Conservation (phyloP, 2,329 filamentous ascomycete genomes). For the Curvularia verruculosa region DNA sequence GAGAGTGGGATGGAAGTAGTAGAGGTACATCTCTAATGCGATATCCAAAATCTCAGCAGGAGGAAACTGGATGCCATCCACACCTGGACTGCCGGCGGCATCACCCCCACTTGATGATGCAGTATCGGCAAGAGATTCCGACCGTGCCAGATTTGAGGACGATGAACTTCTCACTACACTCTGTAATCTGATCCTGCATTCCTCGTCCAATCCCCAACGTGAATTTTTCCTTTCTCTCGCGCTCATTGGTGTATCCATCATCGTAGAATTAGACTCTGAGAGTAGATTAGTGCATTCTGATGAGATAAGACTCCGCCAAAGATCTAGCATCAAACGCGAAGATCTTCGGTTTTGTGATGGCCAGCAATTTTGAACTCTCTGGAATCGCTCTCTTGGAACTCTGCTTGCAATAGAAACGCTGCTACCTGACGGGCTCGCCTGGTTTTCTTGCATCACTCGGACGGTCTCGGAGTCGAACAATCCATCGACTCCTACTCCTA, state of each 20-base stretch:
- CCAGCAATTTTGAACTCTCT: constrained; percentile 49
- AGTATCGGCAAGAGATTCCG: constrained; percentile 40
- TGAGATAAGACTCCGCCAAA: constrained; percentile 44
- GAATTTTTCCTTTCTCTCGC: constrained; percentile 42
- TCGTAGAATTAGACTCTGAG: constrained; percentile 36
- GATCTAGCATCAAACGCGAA: constrained; percentile 41
- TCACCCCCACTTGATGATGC: constrained; percentile 43
- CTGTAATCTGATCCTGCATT: constrained; percentile 51
- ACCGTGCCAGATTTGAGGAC: constrained; percentile 25
- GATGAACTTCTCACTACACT: constrained; percentile 35
- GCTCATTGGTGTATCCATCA: constrained; percentile 32
- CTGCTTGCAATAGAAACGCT: constrained; percentile 47
- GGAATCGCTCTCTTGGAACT: constrained; percentile 49
- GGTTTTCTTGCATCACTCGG: constrained; percentile 30
- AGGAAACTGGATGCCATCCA: constrained; percentile 49
- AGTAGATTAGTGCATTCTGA: constrained; percentile 46
- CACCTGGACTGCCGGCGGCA: constrained; percentile 33
- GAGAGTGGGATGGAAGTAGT: constrained; percentile 59
- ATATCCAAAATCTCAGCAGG: constrained; percentile 62
- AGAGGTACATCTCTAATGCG: constrained; percentile 60
- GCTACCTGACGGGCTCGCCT: constrained; percentile 43
- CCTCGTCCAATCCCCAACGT: constrained; percentile 46
- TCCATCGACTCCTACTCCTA: constrained; percentile 32
- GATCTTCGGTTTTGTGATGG: constrained; percentile 41
- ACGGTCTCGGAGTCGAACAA: constrained; percentile 41